These are phyloP conservation scores for Tripidium arundinaceum DNA, from an alignment of 202 grass and related monocot species.

Conservation along the genomic window DNA sequence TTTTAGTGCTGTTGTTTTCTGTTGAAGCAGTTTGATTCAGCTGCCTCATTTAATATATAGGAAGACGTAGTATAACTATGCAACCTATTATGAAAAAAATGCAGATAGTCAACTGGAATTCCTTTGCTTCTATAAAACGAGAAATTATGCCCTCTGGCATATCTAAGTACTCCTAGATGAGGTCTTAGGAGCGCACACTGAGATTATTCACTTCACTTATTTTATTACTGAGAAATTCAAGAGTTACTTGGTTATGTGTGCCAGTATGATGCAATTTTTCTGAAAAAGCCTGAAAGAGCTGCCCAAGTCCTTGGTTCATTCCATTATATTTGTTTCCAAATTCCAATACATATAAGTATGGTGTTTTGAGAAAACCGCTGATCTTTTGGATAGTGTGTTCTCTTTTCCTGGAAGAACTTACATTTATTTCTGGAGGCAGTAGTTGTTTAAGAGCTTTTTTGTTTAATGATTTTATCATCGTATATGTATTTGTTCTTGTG, in stretches of 20 bases:
- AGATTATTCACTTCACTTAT: neutral
- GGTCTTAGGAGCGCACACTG: neutral
- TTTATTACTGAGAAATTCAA: neutral
- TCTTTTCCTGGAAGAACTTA: neutral
- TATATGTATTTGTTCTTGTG: constrained; percentile 25
- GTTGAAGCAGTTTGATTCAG: constrained; percentile 17
- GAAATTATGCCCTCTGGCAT: neutral
- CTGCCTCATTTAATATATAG: neutral
- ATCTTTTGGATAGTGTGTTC: neutral
- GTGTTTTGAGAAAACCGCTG: neutral
- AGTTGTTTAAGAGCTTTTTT: constrained; percentile 17
- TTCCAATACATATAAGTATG: neutral
- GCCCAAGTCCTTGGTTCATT: constrained; percentile 8
- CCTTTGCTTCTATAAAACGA: neutral
- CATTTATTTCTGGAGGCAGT: neutral
- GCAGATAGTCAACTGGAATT: neutral
- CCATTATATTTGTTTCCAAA: neutral
- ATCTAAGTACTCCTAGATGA: constrained; percentile 13
- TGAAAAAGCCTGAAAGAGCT: neutral
- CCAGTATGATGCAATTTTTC: neutral
- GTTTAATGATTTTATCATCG: constrained; percentile 1
- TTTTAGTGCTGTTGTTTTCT: neutral
- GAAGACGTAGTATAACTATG: constrained; percentile 13
- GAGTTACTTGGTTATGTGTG: neutral
- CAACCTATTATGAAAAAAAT: neutral